phyloP scores from a whole-genome alignment of 257 asterid genomes.

The Solanum chiquidenum region DNA sequence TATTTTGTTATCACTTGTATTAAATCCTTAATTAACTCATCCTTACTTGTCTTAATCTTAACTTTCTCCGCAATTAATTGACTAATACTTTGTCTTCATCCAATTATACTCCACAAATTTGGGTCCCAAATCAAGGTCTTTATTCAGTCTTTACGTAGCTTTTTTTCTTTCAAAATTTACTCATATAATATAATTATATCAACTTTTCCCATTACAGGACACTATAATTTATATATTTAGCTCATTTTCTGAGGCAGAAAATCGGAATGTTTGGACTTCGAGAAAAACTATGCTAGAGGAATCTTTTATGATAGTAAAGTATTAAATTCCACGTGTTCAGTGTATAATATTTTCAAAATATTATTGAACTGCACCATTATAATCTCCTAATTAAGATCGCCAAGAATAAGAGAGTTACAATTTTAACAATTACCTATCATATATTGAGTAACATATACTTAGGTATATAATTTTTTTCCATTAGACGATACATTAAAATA shows the following conservation, averaged over 20 bases:
- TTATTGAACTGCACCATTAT: not conserved
- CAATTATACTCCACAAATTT: constrained; percentile 10
- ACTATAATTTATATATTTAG: not conserved
- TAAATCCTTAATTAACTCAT: not conserved
- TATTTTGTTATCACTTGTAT: not conserved
- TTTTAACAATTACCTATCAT: not conserved
- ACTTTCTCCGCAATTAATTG: constrained; percentile 7
- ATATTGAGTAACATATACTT: too few relatives aligned
- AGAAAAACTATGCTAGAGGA: not conserved
- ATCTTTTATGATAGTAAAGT: not conserved
- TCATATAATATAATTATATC: not conserved
- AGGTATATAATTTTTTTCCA: too few relatives aligned
- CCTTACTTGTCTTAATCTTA: constrained; percentile 17
- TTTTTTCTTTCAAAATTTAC: not conserved
- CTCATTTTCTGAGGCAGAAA: not conserved
- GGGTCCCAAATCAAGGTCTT: constrained; percentile 11
- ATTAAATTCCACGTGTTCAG: not conserved
- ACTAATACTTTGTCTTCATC: constrained; percentile 1
- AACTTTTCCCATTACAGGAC: not conserved
- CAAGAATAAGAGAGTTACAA: not conserved
- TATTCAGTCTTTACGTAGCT: not conserved
- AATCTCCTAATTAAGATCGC: too few relatives aligned
- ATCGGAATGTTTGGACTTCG: not conserved
- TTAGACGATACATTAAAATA: not conserved
- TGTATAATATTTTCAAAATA: not conserved